These are phyloP conservation scores for Leccinum ochraceum DNA, from an alignment of 768 basidiomycete genomes.

Conservation along the genomic window DNA sequence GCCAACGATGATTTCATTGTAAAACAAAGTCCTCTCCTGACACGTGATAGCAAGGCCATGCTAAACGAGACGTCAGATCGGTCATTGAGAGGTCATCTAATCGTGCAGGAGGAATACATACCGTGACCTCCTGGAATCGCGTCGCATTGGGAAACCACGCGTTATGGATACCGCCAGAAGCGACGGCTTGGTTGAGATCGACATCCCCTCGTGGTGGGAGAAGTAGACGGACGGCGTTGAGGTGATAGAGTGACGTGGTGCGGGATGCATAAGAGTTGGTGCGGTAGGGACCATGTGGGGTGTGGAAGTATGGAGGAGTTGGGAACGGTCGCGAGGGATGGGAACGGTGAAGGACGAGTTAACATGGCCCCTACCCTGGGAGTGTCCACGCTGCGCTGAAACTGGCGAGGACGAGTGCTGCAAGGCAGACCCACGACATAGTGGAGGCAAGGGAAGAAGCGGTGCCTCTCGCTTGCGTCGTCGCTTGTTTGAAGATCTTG, in stretches of 20 bases:
- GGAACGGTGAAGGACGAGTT: conserved; percentile 46
- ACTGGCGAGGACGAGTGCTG: no score
- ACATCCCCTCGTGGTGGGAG: conserved; percentile 22
- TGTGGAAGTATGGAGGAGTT: conserved; percentile 33
- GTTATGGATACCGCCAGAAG: conserved; percentile 39
- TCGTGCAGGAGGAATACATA: conserved; percentile 19
- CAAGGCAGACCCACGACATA: no score
- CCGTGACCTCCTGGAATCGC: conserved; percentile 20
- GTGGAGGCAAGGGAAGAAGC: no score
- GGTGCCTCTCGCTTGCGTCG: no score
- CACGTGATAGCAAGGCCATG: conserved; percentile 25
- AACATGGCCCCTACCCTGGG: no score
- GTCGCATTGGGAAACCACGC: conserved; percentile 40
- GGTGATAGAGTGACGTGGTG: conserved; percentile 31
- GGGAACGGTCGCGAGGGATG: conserved; percentile 26
- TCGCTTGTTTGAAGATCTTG: no score
- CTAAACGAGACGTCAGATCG: conserved; percentile 14
- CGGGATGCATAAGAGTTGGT: conserved; percentile 30
- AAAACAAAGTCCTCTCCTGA: conserved; percentile 31
- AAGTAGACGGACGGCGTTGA: conserved; percentile 22
- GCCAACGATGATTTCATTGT: conserved; percentile 44
- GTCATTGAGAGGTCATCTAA: conserved; percentile 6
- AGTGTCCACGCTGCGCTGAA: no score
- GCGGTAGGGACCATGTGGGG: conserved; percentile 48
- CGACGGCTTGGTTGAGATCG: conserved; percentile 34